Percentiles rank a stretch among this genome's conserved stretches.
Conservation (phyloP, 192 early-diverging fungal species). For the Linnemannia exigua region DNA sequence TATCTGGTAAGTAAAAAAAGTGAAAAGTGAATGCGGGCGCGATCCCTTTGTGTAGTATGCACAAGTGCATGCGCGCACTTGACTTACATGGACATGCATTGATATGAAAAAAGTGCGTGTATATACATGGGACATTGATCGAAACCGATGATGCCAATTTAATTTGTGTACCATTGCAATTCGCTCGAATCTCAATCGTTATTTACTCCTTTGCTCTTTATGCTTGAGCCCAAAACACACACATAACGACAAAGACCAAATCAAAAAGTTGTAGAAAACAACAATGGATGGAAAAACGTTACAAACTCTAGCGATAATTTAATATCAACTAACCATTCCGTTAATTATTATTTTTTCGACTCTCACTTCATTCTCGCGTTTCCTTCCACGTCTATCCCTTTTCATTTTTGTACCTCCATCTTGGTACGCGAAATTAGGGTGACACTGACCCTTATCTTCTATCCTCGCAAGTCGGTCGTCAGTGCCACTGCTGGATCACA, state of each 20-base stretch:
- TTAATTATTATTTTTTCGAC: background rate
- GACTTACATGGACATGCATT: too few species aligned
- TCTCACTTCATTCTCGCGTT: background rate
- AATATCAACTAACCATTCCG: background rate
- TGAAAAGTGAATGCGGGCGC: too few species aligned
- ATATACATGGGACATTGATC: too few species aligned
- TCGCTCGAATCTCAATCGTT: background rate
- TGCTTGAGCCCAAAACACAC: background rate
- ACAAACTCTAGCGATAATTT: background rate
- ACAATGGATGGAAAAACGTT: background rate
- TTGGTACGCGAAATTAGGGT: slow-evolving; percentile 20
- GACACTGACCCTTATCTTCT: slow-evolving; percentile 48
- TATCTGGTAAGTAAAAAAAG: slow-evolving; percentile 38
- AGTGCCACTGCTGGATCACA: background rate
- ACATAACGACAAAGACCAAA: too few species aligned
- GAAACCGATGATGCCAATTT: background rate
- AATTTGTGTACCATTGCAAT: background rate
- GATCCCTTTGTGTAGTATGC: too few species aligned
- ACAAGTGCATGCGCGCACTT: too few species aligned
- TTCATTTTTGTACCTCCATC: background rate
- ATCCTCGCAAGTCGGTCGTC: slow-evolving; percentile 40
- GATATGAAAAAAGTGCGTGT: too few species aligned
- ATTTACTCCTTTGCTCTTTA: background rate
- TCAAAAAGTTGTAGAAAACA: background rate
- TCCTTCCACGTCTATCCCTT: too few species aligned